Base-by-base conservation (phyloP, 2,329 filamentous ascomycete species). In the Pseudocercospora musae region DNA sequence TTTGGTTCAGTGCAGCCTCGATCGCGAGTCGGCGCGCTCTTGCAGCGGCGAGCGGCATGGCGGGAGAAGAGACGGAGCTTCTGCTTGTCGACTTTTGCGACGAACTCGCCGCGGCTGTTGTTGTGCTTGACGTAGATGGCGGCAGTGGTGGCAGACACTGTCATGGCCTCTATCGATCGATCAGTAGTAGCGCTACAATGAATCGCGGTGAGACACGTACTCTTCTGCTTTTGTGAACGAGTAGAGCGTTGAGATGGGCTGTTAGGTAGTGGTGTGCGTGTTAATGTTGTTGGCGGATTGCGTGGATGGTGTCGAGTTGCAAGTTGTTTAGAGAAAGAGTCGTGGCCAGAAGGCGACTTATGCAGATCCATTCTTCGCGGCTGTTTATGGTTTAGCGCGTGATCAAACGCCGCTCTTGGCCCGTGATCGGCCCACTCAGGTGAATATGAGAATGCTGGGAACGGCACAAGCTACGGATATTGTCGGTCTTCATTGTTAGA, bases 81-180 rank as follows among this genome's bases (percentile, higher is more conserved):
- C 13, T 25, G n/a, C 55, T 57, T 57, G 40, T 25, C 20, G 21
- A 57, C 7, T 15, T 48, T 46, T 13, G 55, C 40, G 23, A 57
- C 27, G n/a, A 44, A 40, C 25, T 57, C 40, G 13, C 48, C 33
- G 21, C 20, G 15, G 40, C 55, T 40, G 40, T 48, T 15, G 37
- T 6, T 11, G 55, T 31, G 37, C 55, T 48, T 46, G 37, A 57
- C 55, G 25, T 57, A 57, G 27, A 57, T 46, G 10, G 55, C 31
- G 27, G 52, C 52, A 7, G 52, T 20, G 29, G n/a, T 29, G 48
- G 48, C 15, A 31, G 48, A 52, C 48, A 52, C 31, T 52, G 44
- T 52, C 1, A 25, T 52, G 9, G 37, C n/a, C 8, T n/a, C 37
- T 52, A 13, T 29, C 25, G 48, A 25, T 4, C 10, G 23, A 25